Percentiles rank a stretch among this genome's conserved stretches.
Conservation (phyloP, 345 rosid genomes). For the Eutrema japonicum region DNA sequence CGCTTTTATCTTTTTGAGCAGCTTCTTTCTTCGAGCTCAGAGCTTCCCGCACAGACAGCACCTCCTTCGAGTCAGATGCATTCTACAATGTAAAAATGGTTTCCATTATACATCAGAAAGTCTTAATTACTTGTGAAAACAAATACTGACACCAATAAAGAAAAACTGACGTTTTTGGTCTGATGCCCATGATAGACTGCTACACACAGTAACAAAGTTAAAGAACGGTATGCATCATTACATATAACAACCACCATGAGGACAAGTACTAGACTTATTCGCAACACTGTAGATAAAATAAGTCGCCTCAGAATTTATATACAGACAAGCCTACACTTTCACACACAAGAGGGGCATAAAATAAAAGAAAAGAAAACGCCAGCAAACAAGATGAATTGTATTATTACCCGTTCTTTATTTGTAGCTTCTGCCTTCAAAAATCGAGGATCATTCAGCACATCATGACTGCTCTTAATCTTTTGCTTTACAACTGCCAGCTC, state of each 20-base stretch:
- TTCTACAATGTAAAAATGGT: slow-evolving; percentile 50
- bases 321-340: slow-evolving; percentile 9
- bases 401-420: slow-evolving; percentile 56
- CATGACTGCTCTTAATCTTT: slow-evolving; percentile 96
- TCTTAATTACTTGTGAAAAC: background rate
- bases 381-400: background rate
- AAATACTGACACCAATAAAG: slow-evolving; percentile 8
- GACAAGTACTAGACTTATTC: background rate
- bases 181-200: slow-evolving; percentile 7
- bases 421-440: slow-evolving; percentile 65
- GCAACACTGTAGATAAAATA: slow-evolving; percentile 6
- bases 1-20: slow-evolving; percentile 50
- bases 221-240: slow-evolving; percentile 1
- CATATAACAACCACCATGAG: slow-evolving; percentile 26
- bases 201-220: slow-evolving; percentile 18
- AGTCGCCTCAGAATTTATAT: background rate
- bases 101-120: slow-evolving; percentile 33
- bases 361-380: background rate
- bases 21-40: slow-evolving; percentile 70
- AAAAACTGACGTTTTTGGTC: background rate
- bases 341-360: slow-evolving; percentile 11
- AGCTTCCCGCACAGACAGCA: slow-evolving; percentile 78
- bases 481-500: slow-evolving; percentile 68
- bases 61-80: slow-evolving; percentile 62
- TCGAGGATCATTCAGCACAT: slow-evolving; percentile 93